Evolutionary conservation across 2,329 filamentous ascomycete species (phyloP).

Genomic region (Tolypocladium tundrense): DNA sequence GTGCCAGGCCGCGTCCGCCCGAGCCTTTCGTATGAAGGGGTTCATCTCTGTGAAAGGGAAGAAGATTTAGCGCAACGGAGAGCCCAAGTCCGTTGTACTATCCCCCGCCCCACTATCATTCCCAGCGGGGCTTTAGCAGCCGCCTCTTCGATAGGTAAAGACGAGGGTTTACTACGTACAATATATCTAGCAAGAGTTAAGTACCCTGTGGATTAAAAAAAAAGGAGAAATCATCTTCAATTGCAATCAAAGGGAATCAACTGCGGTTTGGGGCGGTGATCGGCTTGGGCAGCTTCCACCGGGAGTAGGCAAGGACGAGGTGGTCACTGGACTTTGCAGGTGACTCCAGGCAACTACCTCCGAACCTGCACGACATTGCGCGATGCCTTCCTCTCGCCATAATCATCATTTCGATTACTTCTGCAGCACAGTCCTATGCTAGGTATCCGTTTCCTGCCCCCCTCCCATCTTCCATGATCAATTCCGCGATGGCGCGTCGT

Average conservation of each 20-base stretch:
- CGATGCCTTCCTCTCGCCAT: not conserved
- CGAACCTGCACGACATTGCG: not conserved
- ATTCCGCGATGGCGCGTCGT: not conserved
- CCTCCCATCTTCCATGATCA: not conserved
- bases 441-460: not conserved
- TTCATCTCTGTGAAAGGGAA: constrained; percentile 11
- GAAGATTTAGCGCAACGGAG: not conserved
- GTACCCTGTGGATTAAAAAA: no score
- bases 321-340: no score
- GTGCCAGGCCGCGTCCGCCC: constrained; percentile 31
- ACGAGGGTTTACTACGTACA: no score
- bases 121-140: not conserved
- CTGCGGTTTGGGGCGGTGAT: no score
- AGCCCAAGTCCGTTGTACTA: not conserved
- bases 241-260: no score
- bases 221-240: no score
- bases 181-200: no score
- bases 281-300: no score
- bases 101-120: not conserved
- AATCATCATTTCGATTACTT: not conserved
- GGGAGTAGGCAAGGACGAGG: no score
- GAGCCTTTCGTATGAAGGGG: constrained; percentile 7
- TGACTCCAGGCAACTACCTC: no score
- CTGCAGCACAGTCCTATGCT: not conserved
- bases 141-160: no score